Percentiles rank a stretch among this genome's conserved stretches.
Evolutionary conservation across 768 basidiomycete genomes (phyloP).

Genomic region (Mycena vitilis): DNA sequence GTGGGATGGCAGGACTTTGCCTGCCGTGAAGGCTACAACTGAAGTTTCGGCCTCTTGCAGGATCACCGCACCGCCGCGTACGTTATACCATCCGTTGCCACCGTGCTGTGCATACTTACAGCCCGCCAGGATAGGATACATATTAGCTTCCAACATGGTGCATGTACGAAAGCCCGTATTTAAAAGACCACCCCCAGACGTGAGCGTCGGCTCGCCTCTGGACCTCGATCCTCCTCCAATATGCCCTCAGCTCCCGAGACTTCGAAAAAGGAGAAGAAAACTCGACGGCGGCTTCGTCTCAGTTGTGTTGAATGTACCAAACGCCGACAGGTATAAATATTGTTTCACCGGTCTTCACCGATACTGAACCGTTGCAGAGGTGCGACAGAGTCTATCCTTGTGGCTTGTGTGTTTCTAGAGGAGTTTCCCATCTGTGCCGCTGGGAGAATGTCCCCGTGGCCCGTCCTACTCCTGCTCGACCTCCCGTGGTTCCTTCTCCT

Average conservation of each 20-base stretch:
- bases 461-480: slow-evolving; percentile 55
- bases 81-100: slow-evolving; percentile 34
- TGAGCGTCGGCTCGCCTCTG: slow-evolving; percentile 19
- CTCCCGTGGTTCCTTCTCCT: slow-evolving; percentile 42
- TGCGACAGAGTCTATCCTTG: slow-evolving; percentile 61
- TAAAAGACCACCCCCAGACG: slow-evolving; percentile 30
- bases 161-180: slow-evolving; percentile 30
- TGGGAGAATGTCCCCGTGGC: slow-evolving; percentile 59
- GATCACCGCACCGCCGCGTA: slow-evolving; percentile 32
- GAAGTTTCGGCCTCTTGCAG: slow-evolving; percentile 19
- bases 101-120: slow-evolving; percentile 30
- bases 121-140: slow-evolving; percentile 34
- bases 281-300: slow-evolving; percentile 59
- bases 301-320: slow-evolving; percentile 70
- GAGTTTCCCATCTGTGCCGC: slow-evolving; percentile 57
- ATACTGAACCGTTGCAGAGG: slow-evolving; percentile 50
- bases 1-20: slow-evolving; percentile 19
- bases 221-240: slow-evolving; percentile 7
- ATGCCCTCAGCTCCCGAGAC: slow-evolving; percentile 27
- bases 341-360: slow-evolving; percentile 9
- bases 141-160: slow-evolving; percentile 24
- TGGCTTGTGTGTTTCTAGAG: slow-evolving; percentile 52
- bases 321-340: slow-evolving; percentile 58
- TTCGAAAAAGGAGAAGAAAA: slow-evolving; percentile 58
- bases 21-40: slow-evolving; percentile 23